Conservation (phyloP, 257 asterid species). For the Solanum acaule region DNA sequence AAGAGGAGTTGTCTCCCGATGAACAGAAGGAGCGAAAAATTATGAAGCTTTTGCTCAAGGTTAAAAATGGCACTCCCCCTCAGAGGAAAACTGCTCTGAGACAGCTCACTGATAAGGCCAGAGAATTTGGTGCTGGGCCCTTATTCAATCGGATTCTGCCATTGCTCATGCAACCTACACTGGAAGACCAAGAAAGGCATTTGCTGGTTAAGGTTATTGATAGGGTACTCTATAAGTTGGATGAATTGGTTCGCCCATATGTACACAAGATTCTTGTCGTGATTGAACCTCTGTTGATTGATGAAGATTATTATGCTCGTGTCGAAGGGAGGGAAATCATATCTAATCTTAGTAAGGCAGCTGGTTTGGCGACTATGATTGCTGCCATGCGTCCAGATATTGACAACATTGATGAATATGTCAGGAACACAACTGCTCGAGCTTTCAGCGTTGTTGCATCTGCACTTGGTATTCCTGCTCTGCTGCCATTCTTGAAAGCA, state of each 20-base stretch:
- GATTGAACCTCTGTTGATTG: slow-evolving; percentile 85
- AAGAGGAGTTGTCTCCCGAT: slow-evolving; percentile 71
- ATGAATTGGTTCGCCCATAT: slow-evolving; percentile 86
- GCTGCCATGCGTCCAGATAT: slow-evolving; percentile 98
- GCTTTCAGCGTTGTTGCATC: slow-evolving; percentile 95
- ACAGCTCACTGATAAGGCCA: slow-evolving; percentile 89
- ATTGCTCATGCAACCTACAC: slow-evolving; percentile 88
- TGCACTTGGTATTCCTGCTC: slow-evolving; percentile 89
- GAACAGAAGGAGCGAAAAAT: slow-evolving; percentile 89
- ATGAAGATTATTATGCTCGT: slow-evolving; percentile 95
- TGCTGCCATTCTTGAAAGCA: slow-evolving; percentile 78
- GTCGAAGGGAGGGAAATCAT: slow-evolving; percentile 93
- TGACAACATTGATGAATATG: slow-evolving; percentile 90
- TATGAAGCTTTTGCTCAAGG: slow-evolving; percentile 83
- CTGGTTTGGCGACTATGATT: slow-evolving; percentile 95
- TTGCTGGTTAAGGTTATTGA: slow-evolving; percentile 84
- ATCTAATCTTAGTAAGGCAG: slow-evolving; percentile 95
- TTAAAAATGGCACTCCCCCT: slow-evolving; percentile 91
- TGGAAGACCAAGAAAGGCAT: slow-evolving; percentile 91
- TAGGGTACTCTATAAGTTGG: slow-evolving; percentile 82
- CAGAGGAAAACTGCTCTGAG: slow-evolving; percentile 94
- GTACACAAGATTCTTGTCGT: slow-evolving; percentile 94
- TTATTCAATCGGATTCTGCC: slow-evolving; percentile 82
- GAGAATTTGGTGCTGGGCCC: slow-evolving; percentile 93
- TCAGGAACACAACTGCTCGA: slow-evolving; percentile 88